Base-by-base conservation (phyloP, 192 early-diverging fungal species). In the Backusella liffmaniae region DNA sequence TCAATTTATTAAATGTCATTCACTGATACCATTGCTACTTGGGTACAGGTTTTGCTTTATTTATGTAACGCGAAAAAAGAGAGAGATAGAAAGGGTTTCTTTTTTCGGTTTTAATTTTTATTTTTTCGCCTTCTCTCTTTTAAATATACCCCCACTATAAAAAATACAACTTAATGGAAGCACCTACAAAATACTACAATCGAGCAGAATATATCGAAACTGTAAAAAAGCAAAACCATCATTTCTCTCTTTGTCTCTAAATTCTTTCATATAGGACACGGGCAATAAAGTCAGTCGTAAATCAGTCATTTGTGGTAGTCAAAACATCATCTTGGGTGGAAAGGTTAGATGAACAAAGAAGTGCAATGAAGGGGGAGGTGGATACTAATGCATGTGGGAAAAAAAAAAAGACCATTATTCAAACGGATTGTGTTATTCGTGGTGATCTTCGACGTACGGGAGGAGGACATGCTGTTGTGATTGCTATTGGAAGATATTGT, bases 211-310 rank as follows among this genome's bases (percentile, higher is more conserved):
- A 96, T 83, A 98, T 99, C 53, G 96, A 98, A 82, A 99, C 96
- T n/a, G 94, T 94, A 84, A 74, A 51, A 51, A 51, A 23, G 15
- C 12, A 16, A 36, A 1, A 67, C 2, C 32, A 12, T 15, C 13
- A 30, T 29, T 5, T 30, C 26, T 41, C 5, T 9, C 15, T 18
- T 70, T 16, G 32, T 32, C 46, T 49, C 23, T 32, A 26, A 36
- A n/a, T 53, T 9, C 3, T 70, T 49, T 13, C 8, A 16, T 39
- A 32, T 76, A 93, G 92, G 97, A 98, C 76, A 98, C 96, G 0
- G 96, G 97, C 36, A 99, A 99, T 88, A 98, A 96, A 84, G 95
- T 99, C 44, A 92, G 91, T 75, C 90, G 96, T 26, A 94, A 95
- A 82, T 94, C 95, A 3, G 91, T 95, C 69, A 99, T 99, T 76